Base-by-base conservation (phyloP, 495 filamentous ascomycete species). In the Aspergillus ostianus region DNA sequence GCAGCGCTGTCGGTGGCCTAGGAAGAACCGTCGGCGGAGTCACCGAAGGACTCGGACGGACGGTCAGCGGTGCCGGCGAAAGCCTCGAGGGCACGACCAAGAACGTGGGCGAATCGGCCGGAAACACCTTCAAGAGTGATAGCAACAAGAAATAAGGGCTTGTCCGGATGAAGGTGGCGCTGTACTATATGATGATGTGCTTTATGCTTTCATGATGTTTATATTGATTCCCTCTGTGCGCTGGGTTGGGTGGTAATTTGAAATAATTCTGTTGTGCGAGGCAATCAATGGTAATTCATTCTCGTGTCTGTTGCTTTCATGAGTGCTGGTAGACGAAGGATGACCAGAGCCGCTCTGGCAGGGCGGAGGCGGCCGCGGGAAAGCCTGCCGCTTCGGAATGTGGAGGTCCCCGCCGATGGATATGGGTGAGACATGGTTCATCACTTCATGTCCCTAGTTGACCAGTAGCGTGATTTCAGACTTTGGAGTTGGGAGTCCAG, bases 51-150 rank as follows among this genome's bases (percentile, higher is more conserved):
- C 51, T 75, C 6, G 74, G 74, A 9, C 53, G 71, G 20, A 75
- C 74, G 0, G 71, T 75, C 9, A 72, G 67, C 1, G 68, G 65
- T 6, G 62, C 68, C 4, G 68, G 67, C 0, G 63, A 75, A 51
- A 73, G 74, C 6, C 26, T 77, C 18, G 74, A 71, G 0, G 73
- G 74, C 45, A 69, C 73, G 4, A 63, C 72, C n/a, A 70, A 71
- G 63, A 51, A 65, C 6, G 64, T 59, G 19, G 60, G 63, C 10
- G 19, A 63, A 45, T 64, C 61, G 23, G 45, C 61, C 8, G 54
- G 61, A 32, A 41, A 56, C 19, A 49, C 45, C 6, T 56, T 64
- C 30, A 57, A 55, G 49, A 59, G 47, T n/a, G 47, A 47, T 17
- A 44, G 19, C 12, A 30, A 36, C 20, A 55, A 63, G 46, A 55